These are phyloP conservation scores for Cadophora gregata DNA, from an alignment of 2,329 filamentous ascomycete species.

Conservation along the genomic window DNA sequence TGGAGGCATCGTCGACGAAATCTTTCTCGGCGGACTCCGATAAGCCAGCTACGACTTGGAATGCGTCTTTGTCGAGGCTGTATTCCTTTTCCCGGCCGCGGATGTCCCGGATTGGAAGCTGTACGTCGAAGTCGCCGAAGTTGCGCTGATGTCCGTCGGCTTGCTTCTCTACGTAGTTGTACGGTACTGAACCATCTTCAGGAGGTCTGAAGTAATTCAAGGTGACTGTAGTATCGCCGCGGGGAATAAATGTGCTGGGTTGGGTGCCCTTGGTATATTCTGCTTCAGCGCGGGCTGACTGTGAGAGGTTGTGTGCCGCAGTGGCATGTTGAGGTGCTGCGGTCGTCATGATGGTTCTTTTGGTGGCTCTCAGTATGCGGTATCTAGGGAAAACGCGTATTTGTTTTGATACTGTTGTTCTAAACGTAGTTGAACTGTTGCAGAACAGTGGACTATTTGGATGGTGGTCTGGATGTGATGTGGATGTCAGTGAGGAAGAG, in stretches of 20 bases:
- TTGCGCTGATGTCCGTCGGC: constrained; percentile 41
- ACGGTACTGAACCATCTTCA: constrained; percentile 58
- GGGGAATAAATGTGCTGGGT: constrained; percentile 46
- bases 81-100: constrained; percentile 72
- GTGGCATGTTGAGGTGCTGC: constrained; percentile 47
- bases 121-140: constrained; percentile 39
- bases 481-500: background rate
- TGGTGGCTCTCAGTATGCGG: background rate
- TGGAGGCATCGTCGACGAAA: constrained; percentile 72
- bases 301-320: constrained; percentile 49
- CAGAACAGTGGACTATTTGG: background rate
- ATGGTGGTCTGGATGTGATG: constrained; percentile 1
- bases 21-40: constrained; percentile 61
- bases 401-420: constrained; percentile 8
- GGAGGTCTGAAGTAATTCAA: constrained; percentile 62
- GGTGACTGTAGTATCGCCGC: constrained; percentile 56
- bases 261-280: constrained; percentile 23
- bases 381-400: constrained; percentile 1
- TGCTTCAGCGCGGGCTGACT: constrained; percentile 38
- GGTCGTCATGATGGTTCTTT: constrained; percentile 47
- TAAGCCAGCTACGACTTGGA: constrained; percentile 67
- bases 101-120: constrained; percentile 67
- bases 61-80: constrained; percentile 75
- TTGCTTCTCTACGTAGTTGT: constrained; percentile 57
- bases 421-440: constrained; percentile 14